A percentile compares a stretch with the other conserved stretches of the same genome.
phyloP scores from a whole-genome alignment of 1,284 basidiomycete genomes.

The Sporisorium scitamineum region DNA sequence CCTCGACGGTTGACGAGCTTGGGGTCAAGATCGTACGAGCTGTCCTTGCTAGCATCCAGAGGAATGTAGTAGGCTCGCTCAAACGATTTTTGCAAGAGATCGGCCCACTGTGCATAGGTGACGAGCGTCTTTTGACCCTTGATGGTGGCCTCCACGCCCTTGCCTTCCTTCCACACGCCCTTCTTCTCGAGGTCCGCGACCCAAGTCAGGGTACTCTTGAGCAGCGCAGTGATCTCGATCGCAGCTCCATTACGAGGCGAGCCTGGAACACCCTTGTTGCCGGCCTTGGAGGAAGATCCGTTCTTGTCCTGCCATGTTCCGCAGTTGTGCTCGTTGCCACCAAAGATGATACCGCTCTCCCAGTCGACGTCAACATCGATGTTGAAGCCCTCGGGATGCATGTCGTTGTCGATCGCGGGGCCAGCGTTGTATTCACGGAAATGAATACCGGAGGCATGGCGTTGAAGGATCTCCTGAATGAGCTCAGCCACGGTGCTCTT shows the following conservation, averaged over 20 bases:
- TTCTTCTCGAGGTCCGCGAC: slow-evolving; percentile 77
- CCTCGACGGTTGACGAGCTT: slow-evolving; percentile 86
- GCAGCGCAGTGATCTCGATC: slow-evolving; percentile 90
- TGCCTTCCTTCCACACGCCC: slow-evolving; percentile 79
- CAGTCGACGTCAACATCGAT: slow-evolving; percentile 94
- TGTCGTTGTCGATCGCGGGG: slow-evolving; percentile 93
- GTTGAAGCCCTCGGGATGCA: slow-evolving; percentile 91
- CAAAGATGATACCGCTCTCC: slow-evolving; percentile 88
- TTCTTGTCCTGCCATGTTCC: slow-evolving; percentile 68
- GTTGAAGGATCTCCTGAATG: slow-evolving; percentile 94
- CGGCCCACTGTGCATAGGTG: slow-evolving; percentile 90
- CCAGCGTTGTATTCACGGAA: slow-evolving; percentile 98
- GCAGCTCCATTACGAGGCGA: slow-evolving; percentile 96
- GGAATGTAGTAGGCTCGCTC: slow-evolving; percentile 93
- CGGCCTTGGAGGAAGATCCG: slow-evolving; percentile 74
- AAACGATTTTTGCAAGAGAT: slow-evolving; percentile 85
- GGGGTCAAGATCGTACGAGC: slow-evolving; percentile 79
- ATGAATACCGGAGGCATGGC: slow-evolving; percentile 89
- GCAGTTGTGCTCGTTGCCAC: slow-evolving; percentile 77
- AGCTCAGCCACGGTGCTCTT: slow-evolving; percentile 83
- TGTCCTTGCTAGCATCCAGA: slow-evolving; percentile 80
- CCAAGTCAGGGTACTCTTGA: slow-evolving; percentile 94
- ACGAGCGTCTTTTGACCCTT: slow-evolving; percentile 79
- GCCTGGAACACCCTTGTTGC: slow-evolving; percentile 92
- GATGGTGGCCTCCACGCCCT: slow-evolving; percentile 83